A percentile compares a stretch with the other conserved stretches of the same genome.
phyloP scores from a whole-genome alignment of 139 green algal genomes.

The Chlorella sp. region DNA sequence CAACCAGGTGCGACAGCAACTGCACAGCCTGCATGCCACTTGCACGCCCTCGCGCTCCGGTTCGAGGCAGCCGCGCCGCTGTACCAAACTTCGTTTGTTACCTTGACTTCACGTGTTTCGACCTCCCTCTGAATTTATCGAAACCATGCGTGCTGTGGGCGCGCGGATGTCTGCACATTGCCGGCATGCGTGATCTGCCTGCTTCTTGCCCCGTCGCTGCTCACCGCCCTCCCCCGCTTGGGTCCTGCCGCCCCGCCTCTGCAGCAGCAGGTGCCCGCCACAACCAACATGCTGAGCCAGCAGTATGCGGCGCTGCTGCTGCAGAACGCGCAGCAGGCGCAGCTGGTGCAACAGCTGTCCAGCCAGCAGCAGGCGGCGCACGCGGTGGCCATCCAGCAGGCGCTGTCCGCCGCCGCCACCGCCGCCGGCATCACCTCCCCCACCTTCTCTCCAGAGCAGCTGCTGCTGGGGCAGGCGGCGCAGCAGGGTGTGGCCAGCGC shows the following conservation, averaged over 20 bases:
- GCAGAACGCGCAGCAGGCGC: conserved; percentile 26
- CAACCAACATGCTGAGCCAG: conserved; percentile 5
- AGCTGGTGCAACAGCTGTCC: conserved; percentile 27
- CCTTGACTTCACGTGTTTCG: too few relatives aligned
- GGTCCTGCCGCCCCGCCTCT: too few relatives aligned
- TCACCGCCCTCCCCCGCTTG: too few relatives aligned
- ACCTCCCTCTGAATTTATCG: too few relatives aligned
- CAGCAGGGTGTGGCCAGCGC: not conserved
- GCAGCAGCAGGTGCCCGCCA: not conserved
- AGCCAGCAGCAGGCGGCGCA: conserved; percentile 17
- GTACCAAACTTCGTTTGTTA: too few relatives aligned
- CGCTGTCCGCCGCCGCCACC: conserved; percentile 2
- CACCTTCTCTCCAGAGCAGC: not conserved
- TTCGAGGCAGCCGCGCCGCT: too few relatives aligned
- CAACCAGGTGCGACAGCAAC: not conserved
- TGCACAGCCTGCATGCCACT: not conserved
- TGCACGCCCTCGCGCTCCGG: too few relatives aligned
- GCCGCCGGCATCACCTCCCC: not conserved
- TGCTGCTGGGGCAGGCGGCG: not conserved
- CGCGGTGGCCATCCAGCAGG: conserved; percentile 27
- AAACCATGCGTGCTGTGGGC: too few relatives aligned
- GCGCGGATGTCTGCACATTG: too few relatives aligned
- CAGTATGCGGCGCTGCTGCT: conserved; percentile 17
- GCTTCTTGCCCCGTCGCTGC: too few relatives aligned
- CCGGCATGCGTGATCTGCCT: too few relatives aligned